These are phyloP conservation scores for Fulvia fulva DNA, from an alignment of 2,329 filamentous ascomycete genomes.

Conservation along the genomic window DNA sequence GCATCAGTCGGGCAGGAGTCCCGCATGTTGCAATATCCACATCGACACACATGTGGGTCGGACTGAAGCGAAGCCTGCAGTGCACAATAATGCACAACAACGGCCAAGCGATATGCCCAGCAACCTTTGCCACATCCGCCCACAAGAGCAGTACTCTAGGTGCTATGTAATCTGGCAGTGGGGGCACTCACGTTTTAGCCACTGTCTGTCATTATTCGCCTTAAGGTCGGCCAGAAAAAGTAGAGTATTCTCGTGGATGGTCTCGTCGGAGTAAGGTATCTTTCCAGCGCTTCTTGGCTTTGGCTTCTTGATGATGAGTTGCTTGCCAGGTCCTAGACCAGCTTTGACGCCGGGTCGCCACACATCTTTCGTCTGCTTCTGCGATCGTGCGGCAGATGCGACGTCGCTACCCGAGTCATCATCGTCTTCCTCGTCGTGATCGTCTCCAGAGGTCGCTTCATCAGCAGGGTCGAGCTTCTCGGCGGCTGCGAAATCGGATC, in stretches of 20 bases:
- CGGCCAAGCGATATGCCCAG: not conserved
- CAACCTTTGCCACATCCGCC: not conserved
- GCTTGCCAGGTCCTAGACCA: conserved; percentile 55
- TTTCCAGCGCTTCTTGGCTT: conserved; percentile 58
- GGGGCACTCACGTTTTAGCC: conserved; percentile 55
- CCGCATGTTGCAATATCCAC: not conserved
- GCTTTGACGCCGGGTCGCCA: conserved; percentile 55
- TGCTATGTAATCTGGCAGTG: too few relatives aligned
- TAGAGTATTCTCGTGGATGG: conserved; percentile 61
- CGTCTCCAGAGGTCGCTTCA: conserved; percentile 34
- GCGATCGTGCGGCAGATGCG: conserved; percentile 39
- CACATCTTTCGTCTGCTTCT: too few relatives aligned
- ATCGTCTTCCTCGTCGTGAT: conserved; percentile 33
- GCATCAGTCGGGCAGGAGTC: not conserved
- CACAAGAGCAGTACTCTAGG: not conserved
- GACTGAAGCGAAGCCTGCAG: not conserved
- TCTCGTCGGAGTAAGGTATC: conserved; percentile 54
- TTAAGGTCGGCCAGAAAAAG: conserved; percentile 57
- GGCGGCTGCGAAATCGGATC: conserved; percentile 33
- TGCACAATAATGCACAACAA: not conserved
- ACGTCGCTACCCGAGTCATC: conserved; percentile 34
- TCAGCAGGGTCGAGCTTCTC: conserved; percentile 40
- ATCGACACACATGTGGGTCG: not conserved
- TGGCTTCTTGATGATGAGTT: conserved; percentile 60
- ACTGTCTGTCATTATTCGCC: conserved; percentile 59